Evolutionary conservation across 2,329 filamentous ascomycete species (phyloP).

Genomic region (Helminthosporium solani): DNA sequence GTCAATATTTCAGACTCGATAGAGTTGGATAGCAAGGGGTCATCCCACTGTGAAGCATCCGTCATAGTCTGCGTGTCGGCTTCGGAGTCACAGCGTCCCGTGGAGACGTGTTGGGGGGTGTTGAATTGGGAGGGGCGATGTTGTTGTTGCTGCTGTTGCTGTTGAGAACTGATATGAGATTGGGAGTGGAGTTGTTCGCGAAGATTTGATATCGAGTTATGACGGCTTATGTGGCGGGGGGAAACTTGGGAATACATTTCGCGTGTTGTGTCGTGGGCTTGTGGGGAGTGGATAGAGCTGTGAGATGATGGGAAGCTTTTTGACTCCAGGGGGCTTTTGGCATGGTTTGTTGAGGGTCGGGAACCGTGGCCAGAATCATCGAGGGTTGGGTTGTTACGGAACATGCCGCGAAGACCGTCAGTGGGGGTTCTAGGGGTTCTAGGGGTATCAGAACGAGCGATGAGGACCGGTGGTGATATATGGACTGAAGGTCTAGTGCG

Average conservation of each 20-base stretch:
- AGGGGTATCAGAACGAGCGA: slow-evolving; percentile 13
- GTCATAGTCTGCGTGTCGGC: slow-evolving; percentile 1
- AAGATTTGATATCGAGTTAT: slow-evolving; percentile 10
- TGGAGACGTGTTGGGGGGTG: background rate
- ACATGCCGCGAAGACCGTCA: slow-evolving; percentile 25
- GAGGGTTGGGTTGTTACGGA: slow-evolving; percentile 11
- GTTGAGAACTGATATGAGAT: too few species aligned
- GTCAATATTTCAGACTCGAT: slow-evolving; percentile 21
- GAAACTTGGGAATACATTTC: slow-evolving; percentile 1
- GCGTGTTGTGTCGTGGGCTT: background rate
- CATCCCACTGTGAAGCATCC: slow-evolving; percentile 19
- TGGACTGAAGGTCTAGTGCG: slow-evolving; percentile 7
- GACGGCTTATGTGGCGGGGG: slow-evolving; percentile 14
- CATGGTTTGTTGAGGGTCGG: slow-evolving; percentile 16
- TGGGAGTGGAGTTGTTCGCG: slow-evolving; percentile 15
- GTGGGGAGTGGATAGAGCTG: background rate
- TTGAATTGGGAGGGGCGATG: background rate
- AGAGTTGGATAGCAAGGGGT: slow-evolving; percentile 14
- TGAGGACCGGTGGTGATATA: slow-evolving; percentile 15
- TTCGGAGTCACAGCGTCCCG: background rate
- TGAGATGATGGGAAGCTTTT: background rate
- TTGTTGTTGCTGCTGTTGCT: too few species aligned
- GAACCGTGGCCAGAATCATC: slow-evolving; percentile 12
- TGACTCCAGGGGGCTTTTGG: slow-evolving; percentile 10
- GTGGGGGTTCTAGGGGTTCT: slow-evolving; percentile 17